phyloP scores from a whole-genome alignment of 139 green algal genomes.

The Chlamydomonas sp. region DNA sequence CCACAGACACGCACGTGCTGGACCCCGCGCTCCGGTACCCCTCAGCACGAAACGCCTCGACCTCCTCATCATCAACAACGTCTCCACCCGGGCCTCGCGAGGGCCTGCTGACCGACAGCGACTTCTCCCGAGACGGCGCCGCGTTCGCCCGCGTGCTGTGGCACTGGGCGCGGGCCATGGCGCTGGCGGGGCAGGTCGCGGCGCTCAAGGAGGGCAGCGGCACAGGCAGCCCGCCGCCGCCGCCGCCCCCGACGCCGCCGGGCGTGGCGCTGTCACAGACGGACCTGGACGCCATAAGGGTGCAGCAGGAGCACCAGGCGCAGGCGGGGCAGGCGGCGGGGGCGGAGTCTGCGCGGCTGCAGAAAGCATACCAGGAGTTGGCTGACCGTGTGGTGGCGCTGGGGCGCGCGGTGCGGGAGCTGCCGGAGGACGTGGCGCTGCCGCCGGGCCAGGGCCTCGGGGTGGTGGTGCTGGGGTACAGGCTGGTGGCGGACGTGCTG shows the following conservation, averaged over 20 bases:
- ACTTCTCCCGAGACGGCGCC: background rate
- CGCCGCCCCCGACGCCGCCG: background rate
- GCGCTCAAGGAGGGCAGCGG: too few species aligned
- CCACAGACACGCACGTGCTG: background rate
- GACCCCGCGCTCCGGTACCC: background rate
- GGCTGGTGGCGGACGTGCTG: slow-evolving; percentile 10
- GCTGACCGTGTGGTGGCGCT: background rate
- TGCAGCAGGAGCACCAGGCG: background rate
- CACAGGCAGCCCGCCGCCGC: background rate
- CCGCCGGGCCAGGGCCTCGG: slow-evolving; percentile 23
- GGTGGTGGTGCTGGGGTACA: background rate
- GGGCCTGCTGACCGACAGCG: background rate
- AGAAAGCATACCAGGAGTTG: background rate
- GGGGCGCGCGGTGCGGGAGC: background rate
- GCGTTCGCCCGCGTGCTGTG: background rate
- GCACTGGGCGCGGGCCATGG: slow-evolving; percentile 14
- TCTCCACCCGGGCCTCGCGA: background rate
- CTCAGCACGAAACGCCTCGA: too few species aligned
- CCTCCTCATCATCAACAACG: too few species aligned
- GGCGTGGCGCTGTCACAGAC: background rate
- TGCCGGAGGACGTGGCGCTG: background rate
- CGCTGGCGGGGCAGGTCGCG: background rate
- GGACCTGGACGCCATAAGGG: too few species aligned
- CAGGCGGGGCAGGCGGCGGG: background rate
- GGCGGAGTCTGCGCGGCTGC: background rate